Percentiles rank a stretch among this genome's conserved stretches.
phyloP scores from a whole-genome alignment of 2,329 filamentous ascomycete genomes.

The Coniochaeta sp. region DNA sequence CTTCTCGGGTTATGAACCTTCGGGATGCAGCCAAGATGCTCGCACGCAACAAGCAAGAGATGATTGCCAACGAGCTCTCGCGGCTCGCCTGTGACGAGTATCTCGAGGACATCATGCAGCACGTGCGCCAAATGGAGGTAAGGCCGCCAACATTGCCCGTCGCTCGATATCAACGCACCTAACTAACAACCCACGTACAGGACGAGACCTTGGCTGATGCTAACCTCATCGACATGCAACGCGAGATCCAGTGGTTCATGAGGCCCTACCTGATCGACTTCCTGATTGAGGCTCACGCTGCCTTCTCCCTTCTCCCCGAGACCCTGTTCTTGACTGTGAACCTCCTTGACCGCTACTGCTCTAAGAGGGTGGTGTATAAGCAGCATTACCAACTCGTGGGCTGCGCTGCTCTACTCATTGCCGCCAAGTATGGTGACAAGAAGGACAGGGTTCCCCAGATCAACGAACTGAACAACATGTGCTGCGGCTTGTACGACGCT shows the following conservation, averaged over 20 bases:
- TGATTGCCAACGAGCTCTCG: conserved; percentile 83
- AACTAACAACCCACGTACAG: conserved; percentile 14
- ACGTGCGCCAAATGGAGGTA: conserved; percentile 94
- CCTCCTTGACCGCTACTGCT: conserved; percentile 95
- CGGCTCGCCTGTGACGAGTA: conserved; percentile 82
- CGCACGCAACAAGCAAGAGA: conserved; percentile 76
- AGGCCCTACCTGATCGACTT: conserved; percentile 96
- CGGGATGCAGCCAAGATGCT: conserved; percentile 72
- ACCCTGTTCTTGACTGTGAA: conserved; percentile 96
- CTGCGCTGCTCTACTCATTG: conserved; percentile 90
- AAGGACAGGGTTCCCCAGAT: conserved; percentile 98
- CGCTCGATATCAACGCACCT: conserved; percentile 15
- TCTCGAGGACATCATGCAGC: conserved; percentile 84
- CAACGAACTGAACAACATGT: conserved; percentile 97
- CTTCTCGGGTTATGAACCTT: conserved; percentile 51
- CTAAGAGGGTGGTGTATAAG: conserved; percentile 95
- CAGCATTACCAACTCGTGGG: conserved; percentile 97
- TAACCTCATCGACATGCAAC: conserved; percentile 97
- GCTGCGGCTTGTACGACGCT: conserved; percentile 94
- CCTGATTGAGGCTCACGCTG: conserved; percentile 91
- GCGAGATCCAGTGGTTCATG: conserved; percentile 99
- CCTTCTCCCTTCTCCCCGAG: conserved; percentile 88
- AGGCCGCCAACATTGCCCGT: neutral
- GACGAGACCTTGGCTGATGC: conserved; percentile 89
- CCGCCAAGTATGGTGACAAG: conserved; percentile 97